Evolutionary conservation across 345 rosid genomes (phyloP).

Genomic region (Citrus sp.): DNA sequence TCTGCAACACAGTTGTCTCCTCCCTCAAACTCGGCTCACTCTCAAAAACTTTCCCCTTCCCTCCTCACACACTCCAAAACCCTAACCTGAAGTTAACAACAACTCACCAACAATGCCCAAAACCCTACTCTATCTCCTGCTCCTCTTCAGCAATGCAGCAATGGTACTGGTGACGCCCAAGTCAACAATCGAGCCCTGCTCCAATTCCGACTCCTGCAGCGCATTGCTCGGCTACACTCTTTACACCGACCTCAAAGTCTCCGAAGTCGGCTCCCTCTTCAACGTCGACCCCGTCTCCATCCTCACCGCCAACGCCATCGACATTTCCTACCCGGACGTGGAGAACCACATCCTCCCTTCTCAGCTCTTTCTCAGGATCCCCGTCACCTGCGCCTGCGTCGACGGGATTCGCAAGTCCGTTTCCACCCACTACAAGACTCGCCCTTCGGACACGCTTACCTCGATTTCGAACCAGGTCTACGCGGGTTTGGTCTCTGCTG

Average conservation of each 20-base stretch:
- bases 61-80: not conserved
- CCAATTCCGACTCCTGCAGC: conserved; percentile 71
- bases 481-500: conserved; percentile 79
- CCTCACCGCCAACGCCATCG: conserved; percentile 80
- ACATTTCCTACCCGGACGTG: conserved; percentile 87
- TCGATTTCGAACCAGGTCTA: conserved; percentile 65
- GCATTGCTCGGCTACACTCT: conserved; percentile 89
- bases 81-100: not conserved
- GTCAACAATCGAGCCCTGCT: conserved; percentile 95
- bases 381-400: conserved; percentile 78
- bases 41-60: not conserved
- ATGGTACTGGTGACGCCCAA: conserved; percentile 39
- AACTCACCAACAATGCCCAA: conserved; percentile 30
- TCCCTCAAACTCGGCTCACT: conserved; percentile 5
- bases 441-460: conserved; percentile 68
- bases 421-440: conserved; percentile 76
- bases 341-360: conserved; percentile 91
- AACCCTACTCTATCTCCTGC: not conserved
- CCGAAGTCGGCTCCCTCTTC: conserved; percentile 90
- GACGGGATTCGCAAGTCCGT: conserved; percentile 87
- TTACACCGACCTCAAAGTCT: conserved; percentile 87
- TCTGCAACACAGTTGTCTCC: conserved; percentile 33
- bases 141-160: conserved; percentile 33
- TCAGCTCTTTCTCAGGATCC: conserved; percentile 75
- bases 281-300: conserved; percentile 78